Evolutionary conservation across 768 basidiomycete genomes (phyloP).

Genomic region (Psilocybe azurescens): DNA sequence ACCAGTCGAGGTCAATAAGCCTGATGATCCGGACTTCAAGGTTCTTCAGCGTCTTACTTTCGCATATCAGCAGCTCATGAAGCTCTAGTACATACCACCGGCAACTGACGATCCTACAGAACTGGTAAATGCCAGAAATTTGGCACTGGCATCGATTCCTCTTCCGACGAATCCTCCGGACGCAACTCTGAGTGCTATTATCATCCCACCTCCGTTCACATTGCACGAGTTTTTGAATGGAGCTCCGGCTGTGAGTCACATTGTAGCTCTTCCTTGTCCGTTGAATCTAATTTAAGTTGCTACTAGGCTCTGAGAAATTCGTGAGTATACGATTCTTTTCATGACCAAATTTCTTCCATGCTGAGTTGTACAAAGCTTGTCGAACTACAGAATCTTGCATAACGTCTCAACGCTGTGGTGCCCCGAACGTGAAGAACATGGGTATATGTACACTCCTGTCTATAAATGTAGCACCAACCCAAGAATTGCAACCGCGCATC

Average conservation of each 20-base stretch:
- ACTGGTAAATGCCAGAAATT: conserved; percentile 57
- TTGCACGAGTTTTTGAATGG: conserved; percentile 73
- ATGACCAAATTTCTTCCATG: not conserved
- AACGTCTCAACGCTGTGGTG: conserved; percentile 79
- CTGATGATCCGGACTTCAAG: conserved; percentile 11
- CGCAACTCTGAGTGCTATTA: conserved; percentile 70
- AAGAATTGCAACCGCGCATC: conserved; percentile 75
- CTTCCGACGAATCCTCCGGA: conserved; percentile 68
- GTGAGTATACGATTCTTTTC: conserved; percentile 42
- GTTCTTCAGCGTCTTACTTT: not conserved
- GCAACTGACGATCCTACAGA: conserved; percentile 44
- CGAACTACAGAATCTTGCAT: conserved; percentile 71
- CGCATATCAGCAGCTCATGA: not conserved
- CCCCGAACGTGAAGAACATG: conserved; percentile 82
- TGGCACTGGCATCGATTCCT: conserved; percentile 62
- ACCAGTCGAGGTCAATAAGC: not conserved
- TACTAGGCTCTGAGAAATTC: conserved; percentile 58
- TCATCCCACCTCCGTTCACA: conserved; percentile 66
- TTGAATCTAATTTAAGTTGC: not conserved
- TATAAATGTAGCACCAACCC: conserved; percentile 86
- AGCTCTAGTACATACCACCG: conserved; percentile 27
- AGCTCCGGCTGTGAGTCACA: conserved; percentile 55
- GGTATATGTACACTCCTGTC: conserved; percentile 72
- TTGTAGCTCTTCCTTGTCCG: conserved; percentile 2
- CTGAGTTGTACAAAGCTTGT: conserved; percentile 40